phyloP scores from a whole-genome alignment of 805 yeast genomes.

The Wickerhamiella alocasiicola region DNA sequence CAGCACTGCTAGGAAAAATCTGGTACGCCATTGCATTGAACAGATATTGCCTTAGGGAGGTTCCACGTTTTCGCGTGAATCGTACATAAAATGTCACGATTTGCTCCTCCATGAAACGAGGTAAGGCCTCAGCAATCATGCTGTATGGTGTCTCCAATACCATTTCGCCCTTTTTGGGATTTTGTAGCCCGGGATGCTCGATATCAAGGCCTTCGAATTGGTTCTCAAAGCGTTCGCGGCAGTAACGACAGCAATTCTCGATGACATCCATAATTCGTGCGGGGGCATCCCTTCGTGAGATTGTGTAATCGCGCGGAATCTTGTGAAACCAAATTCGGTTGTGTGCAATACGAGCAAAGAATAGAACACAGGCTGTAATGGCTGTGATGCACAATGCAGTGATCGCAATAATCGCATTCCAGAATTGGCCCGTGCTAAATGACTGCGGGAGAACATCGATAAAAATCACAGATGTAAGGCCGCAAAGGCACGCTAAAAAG shows the following conservation, averaged over 20 bases:
- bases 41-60: not conserved
- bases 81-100: constrained; percentile 1
- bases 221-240: constrained; percentile 5
- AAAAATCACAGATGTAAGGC: constrained; percentile 34
- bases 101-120: constrained; percentile 1
- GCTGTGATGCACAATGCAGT: constrained; percentile 54
- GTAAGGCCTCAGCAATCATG: constrained; percentile 5
- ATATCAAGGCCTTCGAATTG: not conserved
- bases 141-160: constrained; percentile 2
- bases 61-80: constrained; percentile 1
- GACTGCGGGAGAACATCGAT: constrained; percentile 63
- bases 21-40: not conserved
- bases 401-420: constrained; percentile 71
- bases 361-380: constrained; percentile 37
- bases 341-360: constrained; percentile 47
- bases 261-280: constrained; percentile 24
- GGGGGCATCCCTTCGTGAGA: constrained; percentile 50
- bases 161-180: constrained; percentile 1
- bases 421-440: constrained; percentile 49
- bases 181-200: constrained; percentile 6
- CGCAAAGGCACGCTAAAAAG: not conserved
- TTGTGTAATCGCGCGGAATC: constrained; percentile 68
- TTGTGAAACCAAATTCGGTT: constrained; percentile 50
- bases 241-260: not conserved
- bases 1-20: not conserved